Evolutionary conservation across 2,329 filamentous ascomycete genomes (phyloP).

Genomic region (Alternaria conjuncta): DNA sequence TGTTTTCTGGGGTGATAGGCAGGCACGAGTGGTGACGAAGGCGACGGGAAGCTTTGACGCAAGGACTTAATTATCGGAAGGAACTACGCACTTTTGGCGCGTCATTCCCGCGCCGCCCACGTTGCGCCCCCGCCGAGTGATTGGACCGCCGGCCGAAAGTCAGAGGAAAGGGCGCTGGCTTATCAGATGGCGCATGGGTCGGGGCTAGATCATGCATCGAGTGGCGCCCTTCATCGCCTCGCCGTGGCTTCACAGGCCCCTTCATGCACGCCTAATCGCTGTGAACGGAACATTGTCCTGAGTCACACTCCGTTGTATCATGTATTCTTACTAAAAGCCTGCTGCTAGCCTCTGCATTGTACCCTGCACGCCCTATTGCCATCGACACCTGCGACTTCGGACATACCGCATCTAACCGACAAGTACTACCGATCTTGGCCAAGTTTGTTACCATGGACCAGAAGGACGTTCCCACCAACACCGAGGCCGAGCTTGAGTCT

Average conservation of each 20-base stretch:
- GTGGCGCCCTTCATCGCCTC: constrained; percentile 15
- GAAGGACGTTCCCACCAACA: constrained; percentile 33
- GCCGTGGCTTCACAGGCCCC: constrained; percentile 7
- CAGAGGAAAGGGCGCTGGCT: constrained; percentile 12
- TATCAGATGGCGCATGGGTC: constrained; percentile 31
- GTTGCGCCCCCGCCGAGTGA: constrained; percentile 6
- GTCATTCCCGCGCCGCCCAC: constrained; percentile 14
- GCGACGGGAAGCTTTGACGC: constrained; percentile 25
- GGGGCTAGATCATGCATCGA: constrained; percentile 8
- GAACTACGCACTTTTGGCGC: constrained; percentile 19
- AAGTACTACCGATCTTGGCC: constrained; percentile 29
- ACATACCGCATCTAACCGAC: constrained; percentile 24
- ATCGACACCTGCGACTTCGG: constrained; percentile 36
- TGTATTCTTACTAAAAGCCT: constrained; percentile 28
- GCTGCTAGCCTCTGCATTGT: constrained; percentile 11
- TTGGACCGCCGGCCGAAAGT: constrained; percentile 1
- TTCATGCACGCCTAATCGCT: constrained; percentile 7
- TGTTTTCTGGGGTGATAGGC: constrained; percentile 21
- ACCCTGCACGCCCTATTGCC: constrained; percentile 7
- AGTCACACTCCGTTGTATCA: constrained; percentile 19
- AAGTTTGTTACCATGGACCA: constrained; percentile 22
- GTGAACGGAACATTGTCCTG: constrained; percentile 4
- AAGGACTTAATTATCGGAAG: constrained; percentile 15
- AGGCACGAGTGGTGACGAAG: constrained; percentile 26
- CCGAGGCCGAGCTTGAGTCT: constrained; percentile 75